A percentile compares a stretch with the other conserved stretches of the same genome.
Evolutionary conservation across 2,329 filamentous ascomycete species (phyloP).

Genomic region (Botryotinia globosa): DNA sequence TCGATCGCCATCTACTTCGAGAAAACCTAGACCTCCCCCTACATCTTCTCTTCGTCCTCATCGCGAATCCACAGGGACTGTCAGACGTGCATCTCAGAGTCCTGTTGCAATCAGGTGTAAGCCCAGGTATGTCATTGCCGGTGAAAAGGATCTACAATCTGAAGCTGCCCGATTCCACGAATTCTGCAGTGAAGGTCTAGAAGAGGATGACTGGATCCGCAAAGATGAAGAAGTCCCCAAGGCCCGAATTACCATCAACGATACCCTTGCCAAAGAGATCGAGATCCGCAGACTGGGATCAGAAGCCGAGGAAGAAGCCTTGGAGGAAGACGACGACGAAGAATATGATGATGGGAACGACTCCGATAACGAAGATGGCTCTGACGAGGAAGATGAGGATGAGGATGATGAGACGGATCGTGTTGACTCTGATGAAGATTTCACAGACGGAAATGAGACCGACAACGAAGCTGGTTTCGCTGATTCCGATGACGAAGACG

Average conservation of each 20-base stretch:
- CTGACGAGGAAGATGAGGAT: slow-evolving; percentile 57
- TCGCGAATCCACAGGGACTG: slow-evolving; percentile 31
- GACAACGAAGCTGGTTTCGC: slow-evolving; percentile 68
- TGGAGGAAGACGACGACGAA: slow-evolving; percentile 65
- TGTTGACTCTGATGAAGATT: slow-evolving; percentile 52
- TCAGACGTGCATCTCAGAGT: slow-evolving; percentile 42
- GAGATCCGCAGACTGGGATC: slow-evolving; percentile 80
- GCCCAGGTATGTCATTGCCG: slow-evolving; percentile 37
- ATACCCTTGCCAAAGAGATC: slow-evolving; percentile 87
- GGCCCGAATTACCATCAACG: slow-evolving; percentile 78
- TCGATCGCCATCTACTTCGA: slow-evolving; percentile 34
- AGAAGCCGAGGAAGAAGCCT: slow-evolving; percentile 87
- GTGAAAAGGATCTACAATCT: slow-evolving; percentile 35
- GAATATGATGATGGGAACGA: slow-evolving; percentile 44
- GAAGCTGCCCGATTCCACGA: slow-evolving; percentile 76
- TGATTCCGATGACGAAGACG: slow-evolving; percentile 65
- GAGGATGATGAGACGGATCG: slow-evolving; percentile 60
- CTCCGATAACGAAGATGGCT: slow-evolving; percentile 46
- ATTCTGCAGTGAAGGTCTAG: slow-evolving; percentile 77
- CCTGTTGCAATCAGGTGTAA: slow-evolving; percentile 41
- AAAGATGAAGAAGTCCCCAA: slow-evolving; percentile 55
- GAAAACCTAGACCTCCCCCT: slow-evolving; percentile 31
- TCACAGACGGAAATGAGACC: slow-evolving; percentile 63
- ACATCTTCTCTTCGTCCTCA: slow-evolving; percentile 23
- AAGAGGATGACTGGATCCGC: slow-evolving; percentile 87